A percentile compares a stretch with the other conserved stretches of the same genome.
These are phyloP conservation scores for Aspergillus sp. DNA, from an alignment of 2,329 filamentous ascomycete species.

Conservation along the genomic window DNA sequence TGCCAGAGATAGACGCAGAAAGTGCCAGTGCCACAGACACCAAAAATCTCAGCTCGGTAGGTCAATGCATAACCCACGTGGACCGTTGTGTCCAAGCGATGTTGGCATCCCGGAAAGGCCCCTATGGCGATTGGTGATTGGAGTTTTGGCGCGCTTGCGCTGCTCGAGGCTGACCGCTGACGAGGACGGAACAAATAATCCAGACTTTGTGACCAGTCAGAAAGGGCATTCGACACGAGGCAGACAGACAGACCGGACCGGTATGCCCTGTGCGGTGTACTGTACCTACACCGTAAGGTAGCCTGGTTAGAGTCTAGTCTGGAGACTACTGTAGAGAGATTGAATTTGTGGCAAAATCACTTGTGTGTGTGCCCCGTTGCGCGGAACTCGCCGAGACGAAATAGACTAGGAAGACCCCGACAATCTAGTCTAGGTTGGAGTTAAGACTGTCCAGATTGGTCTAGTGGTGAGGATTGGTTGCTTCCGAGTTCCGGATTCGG, in stretches of 20 bases:
- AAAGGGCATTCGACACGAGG: not conserved
- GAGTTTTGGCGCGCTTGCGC: not conserved
- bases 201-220: not conserved
- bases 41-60: not conserved
- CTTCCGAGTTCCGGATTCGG: not conserved
- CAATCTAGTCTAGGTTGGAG: not conserved
- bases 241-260: not conserved
- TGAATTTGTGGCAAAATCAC: not conserved
- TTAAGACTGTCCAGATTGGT: not conserved
- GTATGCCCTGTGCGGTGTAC: too few relatives aligned
- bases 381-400: not conserved
- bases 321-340: not conserved
- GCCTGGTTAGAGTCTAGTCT: not conserved
- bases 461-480: not conserved
- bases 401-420: not conserved
- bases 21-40: not conserved
- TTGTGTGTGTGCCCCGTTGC: not conserved
- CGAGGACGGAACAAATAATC: not conserved
- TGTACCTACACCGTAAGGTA: not conserved
- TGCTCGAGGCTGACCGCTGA: not conserved
- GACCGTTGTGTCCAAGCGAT: slow-evolving; percentile 9
- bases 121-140: not conserved
- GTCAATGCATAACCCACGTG: slow-evolving; percentile 21
- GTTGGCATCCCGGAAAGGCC: not conserved
- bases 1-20: too few relatives aligned